Base-by-base conservation (phyloP, 2,329 filamentous ascomycete genomes). In the Pseudogymnoascus sp. region DNA sequence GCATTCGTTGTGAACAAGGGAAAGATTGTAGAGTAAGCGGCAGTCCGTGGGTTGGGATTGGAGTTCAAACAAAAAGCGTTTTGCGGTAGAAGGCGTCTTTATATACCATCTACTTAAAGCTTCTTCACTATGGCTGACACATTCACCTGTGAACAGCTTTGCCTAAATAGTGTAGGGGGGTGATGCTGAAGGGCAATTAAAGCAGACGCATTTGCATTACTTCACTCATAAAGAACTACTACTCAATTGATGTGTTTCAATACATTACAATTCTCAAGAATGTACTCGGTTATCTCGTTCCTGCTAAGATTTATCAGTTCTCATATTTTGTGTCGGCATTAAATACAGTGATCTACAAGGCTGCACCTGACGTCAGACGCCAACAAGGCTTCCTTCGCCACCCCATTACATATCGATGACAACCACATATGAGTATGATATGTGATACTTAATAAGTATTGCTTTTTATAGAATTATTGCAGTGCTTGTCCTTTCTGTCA, bases 1-100 rank as follows among this genome's bases (percentile, higher is more conserved):
- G 89, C 82, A 0, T 97, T 97, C 73, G 90, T 97, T 19, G 89
- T 96, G n/a, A 96, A 97, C 73, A 92, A 93, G 78, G 95, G 95
- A 17, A 87, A 87, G 67, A 89, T 97, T 65, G 63, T 69, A 33
- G 50, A 57, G 50, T 57, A 57, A 33, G 50, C 28, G 28, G 28
- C 33, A 15, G 50, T 33, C 50, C 28, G 19, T 2, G 9, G 28
- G 28, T 35, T 57, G 28, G 50, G n/a, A 21, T 57, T 57, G 50
- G 50, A 33, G 50, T 57, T 57, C 17, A 57, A 13, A 57, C 50
- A 57, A 57, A 57, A 57, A 57, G 50, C 28, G 11, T 19, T 35
- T 57, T 57, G 50, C 4, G 50, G 50, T 57, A 57, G 50, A 57
- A 57, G 50, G 50, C 50, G 50, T 57, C 50, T 57, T 33, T 57